Evolutionary conservation across 345 rosid species (phyloP), one percentile per base, ranked within the genome.

Genomic region (Eucalyptus fibrosa): DNA sequence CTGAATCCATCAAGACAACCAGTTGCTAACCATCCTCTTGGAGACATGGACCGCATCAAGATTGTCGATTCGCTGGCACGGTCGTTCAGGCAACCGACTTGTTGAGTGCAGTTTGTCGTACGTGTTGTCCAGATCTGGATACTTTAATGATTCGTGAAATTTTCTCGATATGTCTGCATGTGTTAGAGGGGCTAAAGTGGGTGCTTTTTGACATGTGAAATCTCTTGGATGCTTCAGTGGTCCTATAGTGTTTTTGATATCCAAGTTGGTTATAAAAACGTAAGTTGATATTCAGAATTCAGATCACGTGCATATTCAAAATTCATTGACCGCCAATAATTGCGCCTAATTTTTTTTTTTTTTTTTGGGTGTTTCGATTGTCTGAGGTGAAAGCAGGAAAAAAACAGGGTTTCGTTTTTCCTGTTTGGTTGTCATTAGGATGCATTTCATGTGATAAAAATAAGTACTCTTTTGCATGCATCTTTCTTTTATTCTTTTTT

Each of bases 171-270:
- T 56, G 62, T 56, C 62, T 0, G 62, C 30, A 0, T 24, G 62
- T 56, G 0, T 0, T 1, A n/a, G n/a, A n/a, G 30, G 62, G 62
- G 30, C 62, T 56, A 56, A n/a, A 24, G 1, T 56, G 62, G 62
- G 30, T 56, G 30, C 30, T 56, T 53, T 53, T 53, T 56, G 62
- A 56, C 4, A 56, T 56, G 62, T 56, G 62, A 24, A 4, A 4
- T 56, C 30, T 9, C 30, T 56, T 56, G 13, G 13, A 56, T 56
- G 13, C 62, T 56, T 56, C 0, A 24, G 62, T 56, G 62, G 13
- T 56, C 62, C 62, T 24, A 56, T 0, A 56, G 2, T 56, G 62
- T 56, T 56, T 56, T 56, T 56, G 62, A 56, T 56, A 56, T 1
- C 59, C 59, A 19, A 53, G 56, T 53, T 17, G 56, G 24, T 18